Evolutionary conservation across 1,284 basidiomycete genomes (phyloP).

Genomic region (Boletus semigastroideus): DNA sequence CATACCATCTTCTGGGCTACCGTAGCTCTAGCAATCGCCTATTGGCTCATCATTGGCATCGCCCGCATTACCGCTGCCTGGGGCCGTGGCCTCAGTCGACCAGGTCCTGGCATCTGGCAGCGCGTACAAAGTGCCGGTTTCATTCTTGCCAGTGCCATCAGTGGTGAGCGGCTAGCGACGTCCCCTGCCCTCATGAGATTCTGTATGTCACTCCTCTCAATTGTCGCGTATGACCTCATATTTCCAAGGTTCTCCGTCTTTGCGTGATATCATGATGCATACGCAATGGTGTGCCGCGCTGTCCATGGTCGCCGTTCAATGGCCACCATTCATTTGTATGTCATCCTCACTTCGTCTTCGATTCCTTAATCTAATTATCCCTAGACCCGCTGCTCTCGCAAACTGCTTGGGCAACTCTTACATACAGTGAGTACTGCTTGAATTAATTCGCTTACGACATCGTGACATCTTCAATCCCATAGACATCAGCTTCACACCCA

Average conservation of each 20-base stretch:
- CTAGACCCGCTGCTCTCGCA: constrained; percentile 84
- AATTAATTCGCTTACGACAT: constrained; percentile 3
- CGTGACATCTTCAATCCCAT: constrained; percentile 16
- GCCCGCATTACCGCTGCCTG: constrained; percentile 84
- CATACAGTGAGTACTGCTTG: constrained; percentile 66
- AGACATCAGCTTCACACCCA: constrained; percentile 69
- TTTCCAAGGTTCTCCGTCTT: constrained; percentile 79
- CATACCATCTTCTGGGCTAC: constrained; percentile 81
- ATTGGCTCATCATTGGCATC: constrained; percentile 77
- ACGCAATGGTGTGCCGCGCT: constrained; percentile 88
- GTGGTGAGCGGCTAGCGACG: constrained; percentile 83
- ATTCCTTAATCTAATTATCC: constrained; percentile 14
- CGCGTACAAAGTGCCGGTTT: constrained; percentile 79
- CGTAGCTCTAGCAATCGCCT: constrained; percentile 73
- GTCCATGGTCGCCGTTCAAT: constrained; percentile 91
- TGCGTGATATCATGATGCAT: constrained; percentile 91
- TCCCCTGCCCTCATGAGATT: constrained; percentile 89
- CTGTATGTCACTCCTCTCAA: constrained; percentile 49
- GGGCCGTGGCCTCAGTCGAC: constrained; percentile 64
- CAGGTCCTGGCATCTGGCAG: constrained; percentile 60
- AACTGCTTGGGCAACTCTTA: constrained; percentile 84
- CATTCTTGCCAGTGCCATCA: constrained; percentile 88
- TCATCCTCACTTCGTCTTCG: constrained; percentile 18
- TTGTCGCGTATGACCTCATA: constrained; percentile 15
- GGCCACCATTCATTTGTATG: constrained; percentile 90